Evolutionary conservation across 2,329 filamentous ascomycete species (phyloP).

Genomic region (Dactylellina cionopaga): DNA sequence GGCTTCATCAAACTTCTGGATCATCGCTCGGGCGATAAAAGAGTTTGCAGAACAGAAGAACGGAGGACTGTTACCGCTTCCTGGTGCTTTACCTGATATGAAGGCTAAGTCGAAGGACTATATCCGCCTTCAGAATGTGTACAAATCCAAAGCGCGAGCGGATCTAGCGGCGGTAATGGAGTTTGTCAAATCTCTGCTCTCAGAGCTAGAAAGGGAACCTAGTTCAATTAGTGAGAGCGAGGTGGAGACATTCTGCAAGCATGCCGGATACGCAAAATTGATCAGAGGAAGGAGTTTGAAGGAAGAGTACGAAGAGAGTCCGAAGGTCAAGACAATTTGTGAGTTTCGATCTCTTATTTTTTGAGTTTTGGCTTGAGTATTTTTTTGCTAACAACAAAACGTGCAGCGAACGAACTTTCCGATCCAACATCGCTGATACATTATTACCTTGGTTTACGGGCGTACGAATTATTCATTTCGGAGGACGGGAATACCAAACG

Average conservation of each 20-base stretch:
- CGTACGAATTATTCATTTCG: slow-evolving; percentile 54
- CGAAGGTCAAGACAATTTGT: slow-evolving; percentile 62
- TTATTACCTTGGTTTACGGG: slow-evolving; percentile 73
- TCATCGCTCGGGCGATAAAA: slow-evolving; percentile 82
- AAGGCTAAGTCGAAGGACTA: slow-evolving; percentile 93
- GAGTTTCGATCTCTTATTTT: slow-evolving; percentile 64
- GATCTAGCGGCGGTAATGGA: slow-evolving; percentile 80
- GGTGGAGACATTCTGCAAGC: slow-evolving; percentile 93
- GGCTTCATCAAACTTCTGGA: slow-evolving; percentile 79
- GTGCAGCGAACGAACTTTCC: slow-evolving; percentile 44
- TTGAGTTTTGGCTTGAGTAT: neutral
- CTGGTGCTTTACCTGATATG: slow-evolving; percentile 94
- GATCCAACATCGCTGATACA: slow-evolving; percentile 71
- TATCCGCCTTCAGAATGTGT: slow-evolving; percentile 88
- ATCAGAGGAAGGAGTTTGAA: slow-evolving; percentile 73
- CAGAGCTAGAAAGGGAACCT: slow-evolving; percentile 64
- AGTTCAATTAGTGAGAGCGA: slow-evolving; percentile 72
- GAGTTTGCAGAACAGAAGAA: slow-evolving; percentile 69
- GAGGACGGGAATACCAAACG: slow-evolving; percentile 14
- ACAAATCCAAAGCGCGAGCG: slow-evolving; percentile 74
- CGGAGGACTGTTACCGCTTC: slow-evolving; percentile 79
- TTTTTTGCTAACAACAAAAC: slow-evolving; percentile 5
- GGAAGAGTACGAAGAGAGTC: slow-evolving; percentile 59
- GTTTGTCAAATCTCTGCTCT: slow-evolving; percentile 65
- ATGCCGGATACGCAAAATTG: slow-evolving; percentile 90